Evolutionary conservation across 163 green algal genomes (phyloP), one percentile per base, ranked within the genome.

Genomic region (Smithsoniella earleae): DNA sequence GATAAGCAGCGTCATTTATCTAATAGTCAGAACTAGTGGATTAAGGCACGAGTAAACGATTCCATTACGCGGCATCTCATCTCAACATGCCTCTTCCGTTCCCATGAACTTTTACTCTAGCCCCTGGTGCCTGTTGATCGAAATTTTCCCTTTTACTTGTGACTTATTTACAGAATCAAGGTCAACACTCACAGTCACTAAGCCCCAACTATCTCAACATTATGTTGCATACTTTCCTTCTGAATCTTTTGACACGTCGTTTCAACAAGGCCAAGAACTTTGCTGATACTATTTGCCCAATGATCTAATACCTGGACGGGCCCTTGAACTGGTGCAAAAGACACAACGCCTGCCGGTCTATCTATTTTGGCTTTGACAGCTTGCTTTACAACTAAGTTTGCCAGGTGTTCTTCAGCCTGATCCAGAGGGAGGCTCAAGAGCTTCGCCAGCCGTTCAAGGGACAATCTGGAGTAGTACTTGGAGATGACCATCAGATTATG

Each of bases 221-320:
- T 89, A 84, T 98, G 89, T 45, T 95, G 78, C 92, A 97, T 96
- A 30, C 75, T 83, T 78, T 98, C 93, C 83, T 97, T 98, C 74
- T 94, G 84, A 66, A 98, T 98, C 79, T 95, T 83, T 82, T 98
- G 92, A 77, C 84, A 95, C 66, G 78, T 86, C 77, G 89, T 91
- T 77, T 97, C 91, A 31, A 97, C 89, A 45, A 95, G 79, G 45
- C 85, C 79, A 37, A 98, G 82, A 75, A 97, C 82, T 77, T 84
- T 85, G 63, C 77, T 76, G 55, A 96, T 94, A 80, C 86, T 92
- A 62, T 55, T 73, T 27, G 83, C 78, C 92, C 92, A 97, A 13
- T 43, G 69, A 78, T 95, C 91, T 16, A 96, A 82, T 63, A 87
- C 66, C 34, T 89, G 82, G 54, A 86, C 84, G 2, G 87, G 75